phyloP scores from a whole-genome alignment of 805 yeast species.

The Saccharomycopsis selenospora region DNA sequence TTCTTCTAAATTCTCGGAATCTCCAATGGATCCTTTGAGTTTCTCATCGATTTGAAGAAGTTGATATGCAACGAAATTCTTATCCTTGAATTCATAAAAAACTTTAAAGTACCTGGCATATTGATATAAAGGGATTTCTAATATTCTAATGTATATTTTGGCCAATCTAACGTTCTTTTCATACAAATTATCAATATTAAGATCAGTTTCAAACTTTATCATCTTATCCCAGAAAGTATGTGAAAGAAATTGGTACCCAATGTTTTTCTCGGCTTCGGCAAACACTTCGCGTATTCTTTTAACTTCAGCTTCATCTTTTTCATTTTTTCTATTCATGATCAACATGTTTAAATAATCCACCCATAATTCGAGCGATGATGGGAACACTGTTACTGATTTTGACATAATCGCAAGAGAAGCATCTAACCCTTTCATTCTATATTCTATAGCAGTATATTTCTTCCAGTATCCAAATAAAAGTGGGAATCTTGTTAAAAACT shows the following conservation, averaged over 20 bases:
- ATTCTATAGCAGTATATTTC: conserved; percentile 46
- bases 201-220: conserved; percentile 49
- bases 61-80: conserved; percentile 14
- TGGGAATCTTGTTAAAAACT: conserved; percentile 49
- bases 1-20: conserved; percentile 28
- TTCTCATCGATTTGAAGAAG: conserved; percentile 22
- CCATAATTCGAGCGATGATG: conserved; percentile 63
- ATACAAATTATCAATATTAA: conserved; percentile 24
- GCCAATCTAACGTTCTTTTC: conserved; percentile 33
- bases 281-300: conserved; percentile 37
- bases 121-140: conserved; percentile 71
- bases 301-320: conserved; percentile 23
- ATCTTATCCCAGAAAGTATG: conserved; percentile 80
- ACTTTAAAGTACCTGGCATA: conserved; percentile 67
- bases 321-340: conserved; percentile 33
- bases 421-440: conserved; percentile 47
- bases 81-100: conserved; percentile 27
- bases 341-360: conserved; percentile 53
- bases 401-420: conserved; percentile 40
- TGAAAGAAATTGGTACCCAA: conserved; percentile 70
- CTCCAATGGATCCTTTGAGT: conserved; percentile 25
- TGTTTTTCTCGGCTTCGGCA: conserved; percentile 37
- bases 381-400: conserved; percentile 42
- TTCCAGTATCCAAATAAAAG: conserved; percentile 58
- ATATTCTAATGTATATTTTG: conserved; percentile 37